Base-by-base conservation (phyloP, 805 yeast genomes). In the Saccharomycopsis capsularis region DNA sequence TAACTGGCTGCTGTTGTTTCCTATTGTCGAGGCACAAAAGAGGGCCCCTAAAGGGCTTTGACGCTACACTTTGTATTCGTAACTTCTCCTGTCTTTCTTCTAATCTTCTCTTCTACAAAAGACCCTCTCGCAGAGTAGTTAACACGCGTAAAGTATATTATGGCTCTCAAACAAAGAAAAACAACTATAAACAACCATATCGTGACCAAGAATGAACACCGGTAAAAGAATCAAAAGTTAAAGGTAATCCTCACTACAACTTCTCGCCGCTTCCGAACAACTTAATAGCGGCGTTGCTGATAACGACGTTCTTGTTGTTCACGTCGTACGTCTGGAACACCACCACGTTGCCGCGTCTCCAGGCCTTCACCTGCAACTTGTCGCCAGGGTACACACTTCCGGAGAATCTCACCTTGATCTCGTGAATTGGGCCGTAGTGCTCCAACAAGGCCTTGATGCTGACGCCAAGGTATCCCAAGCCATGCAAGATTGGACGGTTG, bases 341-440 rank as follows among this genome's bases (percentile, higher is more conserved):
- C 44, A 88, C 82, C 43, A 71, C 62, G 55, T 77, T 81, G 56
- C 67, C 83, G 46, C 78, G 74, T 65, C 81, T 85, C 99, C 99
- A 91, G 27, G 95, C 95, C 46, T 68, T 68, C 25, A 91, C 79
- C 58, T 75, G 76, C 64, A 91, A 73, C 15, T 85, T 81, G 67
- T 91, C 97, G 56, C 98, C 99, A 6, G 97, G 97, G 77, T 78
- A 90, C 22, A 91, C 97, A 59, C 85, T 82, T 60, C 89, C 89
- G 19, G 95, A 77, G 67, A 91, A 91, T 63, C 98, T 81, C 15
- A 79, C 93, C 72, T 91, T 91, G 64, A 88, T 75, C 70, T 89
- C 96, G 60, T 76, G 76, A 66, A 82, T 85, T 35, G 75, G 71
- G 42, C 99, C 98, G 66, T 69, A 91, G 60, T 85, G 74, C 59